phyloP scores from a whole-genome alignment of 2,329 filamentous ascomycete species.

The Volutella citrinella region DNA sequence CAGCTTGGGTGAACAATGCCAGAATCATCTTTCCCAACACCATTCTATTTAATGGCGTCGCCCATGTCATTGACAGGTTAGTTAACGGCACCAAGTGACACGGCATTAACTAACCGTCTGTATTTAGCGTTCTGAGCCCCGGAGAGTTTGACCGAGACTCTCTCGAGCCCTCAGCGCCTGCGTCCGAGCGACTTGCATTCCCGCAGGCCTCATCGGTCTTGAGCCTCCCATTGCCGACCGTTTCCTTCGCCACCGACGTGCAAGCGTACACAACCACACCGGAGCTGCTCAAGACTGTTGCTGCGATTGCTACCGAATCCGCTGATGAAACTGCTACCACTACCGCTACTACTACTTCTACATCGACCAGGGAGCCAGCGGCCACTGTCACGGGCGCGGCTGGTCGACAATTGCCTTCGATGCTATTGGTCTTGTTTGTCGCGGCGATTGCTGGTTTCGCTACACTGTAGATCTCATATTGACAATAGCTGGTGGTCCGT shows the following conservation, averaged over 20 bases:
- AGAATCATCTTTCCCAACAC: conserved; percentile 29
- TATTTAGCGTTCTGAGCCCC: conserved; percentile 24
- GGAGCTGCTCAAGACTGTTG: conserved; percentile 22
- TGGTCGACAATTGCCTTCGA: too few relatives aligned
- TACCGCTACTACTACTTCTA: conserved; percentile 10
- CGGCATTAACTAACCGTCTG: conserved; percentile 3
- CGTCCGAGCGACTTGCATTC: conserved; percentile 26
- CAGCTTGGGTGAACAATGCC: conserved; percentile 29
- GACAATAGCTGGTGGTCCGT: too few relatives aligned
- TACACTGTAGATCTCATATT: too few relatives aligned
- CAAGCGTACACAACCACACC: conserved; percentile 27
- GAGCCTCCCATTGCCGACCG: conserved; percentile 22
- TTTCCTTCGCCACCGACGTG: conserved; percentile 19
- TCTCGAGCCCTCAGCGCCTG: conserved; percentile 18
- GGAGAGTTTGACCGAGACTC: conserved; percentile 23
- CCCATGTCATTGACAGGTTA: conserved; percentile 30
- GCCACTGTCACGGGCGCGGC: too few relatives aligned
- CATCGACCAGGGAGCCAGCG: too few relatives aligned
- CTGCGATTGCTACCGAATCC: too few relatives aligned
- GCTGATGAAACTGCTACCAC: conserved; percentile 6
- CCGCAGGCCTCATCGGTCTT: conserved; percentile 21
- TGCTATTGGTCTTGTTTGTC: too few relatives aligned
- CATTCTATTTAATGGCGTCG: conserved; percentile 31
- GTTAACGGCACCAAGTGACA: background rate
- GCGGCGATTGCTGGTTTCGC: too few relatives aligned